Base-by-base conservation (phyloP, 768 basidiomycete genomes). In the Dioszegia hungarica region DNA sequence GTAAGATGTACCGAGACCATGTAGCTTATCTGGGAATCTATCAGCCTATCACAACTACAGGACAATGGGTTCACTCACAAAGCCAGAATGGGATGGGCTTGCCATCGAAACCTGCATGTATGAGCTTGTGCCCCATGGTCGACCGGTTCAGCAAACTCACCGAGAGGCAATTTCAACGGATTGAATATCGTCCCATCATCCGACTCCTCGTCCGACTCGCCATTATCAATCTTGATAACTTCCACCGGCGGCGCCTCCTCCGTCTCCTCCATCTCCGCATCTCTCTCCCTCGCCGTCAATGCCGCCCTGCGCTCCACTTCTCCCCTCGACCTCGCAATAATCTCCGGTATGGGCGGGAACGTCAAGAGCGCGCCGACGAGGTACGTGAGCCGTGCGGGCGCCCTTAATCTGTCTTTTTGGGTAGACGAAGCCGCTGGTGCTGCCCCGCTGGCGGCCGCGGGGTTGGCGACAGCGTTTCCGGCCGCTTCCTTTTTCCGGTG, bases 101-200 rank as follows among this genome's bases (percentile, higher is more conserved):
- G 29, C 94, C 93, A 70, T 99, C 95, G 24, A 33, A 43, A 24
- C 92, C 97, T 29, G 1, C 0, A 29, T 91, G 91, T 5, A 95
- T 82, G 15, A 93, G 93, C 38, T 94, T 79, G 78, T 14, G 4
- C 6, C 19, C 17, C 28, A n/a, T 34, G 2, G n/a, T 43, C 5
- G 14, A 12, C 25, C 11, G 24, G 27, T 28, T 29, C 10, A 47
- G 9, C 14, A 27, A 19, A 47, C 45, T 37, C 27, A 43, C 70
- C 70, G 4, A 72, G 49, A 27, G 95, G 95, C 38, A 98, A 79
- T 78, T 98, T 98, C 47, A 98, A 83, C 43, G 95, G 95, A 66
- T 99, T 99, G 78, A 98, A 99, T 31, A 99, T 92, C 64, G 90
- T 84, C 68, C 92, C 94, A 68, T 98, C 92, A 64, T 90, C 92